Evolutionary conservation across 257 asterid genomes (phyloP).

Genomic region (Solanum rostratum): DNA sequence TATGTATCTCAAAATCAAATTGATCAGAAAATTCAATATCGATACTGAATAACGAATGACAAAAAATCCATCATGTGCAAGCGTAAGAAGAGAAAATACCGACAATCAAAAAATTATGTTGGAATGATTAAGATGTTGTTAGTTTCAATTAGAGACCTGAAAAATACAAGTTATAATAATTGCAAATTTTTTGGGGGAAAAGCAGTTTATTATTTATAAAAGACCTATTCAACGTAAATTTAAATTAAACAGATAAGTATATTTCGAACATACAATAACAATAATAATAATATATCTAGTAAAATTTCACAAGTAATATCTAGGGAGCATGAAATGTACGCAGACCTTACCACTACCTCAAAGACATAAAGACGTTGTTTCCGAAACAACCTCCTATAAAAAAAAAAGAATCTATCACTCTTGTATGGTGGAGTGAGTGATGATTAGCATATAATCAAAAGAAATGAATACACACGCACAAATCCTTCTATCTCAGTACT

Average conservation of each 20-base stretch:
- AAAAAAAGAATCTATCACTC: background rate
- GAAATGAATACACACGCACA: conserved; percentile 12
- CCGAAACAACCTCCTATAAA: too few relatives aligned
- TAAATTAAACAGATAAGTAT: background rate
- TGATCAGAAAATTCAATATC: too few relatives aligned
- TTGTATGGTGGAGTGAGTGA: conserved; percentile 28
- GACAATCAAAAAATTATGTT: too few relatives aligned
- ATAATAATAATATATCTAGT: background rate
- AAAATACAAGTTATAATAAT: background rate
- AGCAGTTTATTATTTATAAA: background rate
- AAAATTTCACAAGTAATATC: accelerated
- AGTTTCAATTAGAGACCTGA: background rate
- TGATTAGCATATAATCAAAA: conserved; percentile 34
- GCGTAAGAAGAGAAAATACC: background rate
- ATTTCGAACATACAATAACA: background rate
- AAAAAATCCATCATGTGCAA: too few relatives aligned
- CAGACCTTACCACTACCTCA: too few relatives aligned
- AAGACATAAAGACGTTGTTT: accelerated
- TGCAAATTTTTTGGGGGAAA: accelerated
- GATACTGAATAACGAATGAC: too few relatives aligned
- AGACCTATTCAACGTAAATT: background rate
- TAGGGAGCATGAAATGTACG: too few relatives aligned
- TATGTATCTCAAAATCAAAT: too few relatives aligned
- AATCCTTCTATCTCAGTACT: background rate
- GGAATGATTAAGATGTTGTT: background rate